Percentiles rank a stretch among this genome's conserved stretches.
Evolutionary conservation across 2,329 filamentous ascomycete species (phyloP).

Genomic region (Drechslera avenae): DNA sequence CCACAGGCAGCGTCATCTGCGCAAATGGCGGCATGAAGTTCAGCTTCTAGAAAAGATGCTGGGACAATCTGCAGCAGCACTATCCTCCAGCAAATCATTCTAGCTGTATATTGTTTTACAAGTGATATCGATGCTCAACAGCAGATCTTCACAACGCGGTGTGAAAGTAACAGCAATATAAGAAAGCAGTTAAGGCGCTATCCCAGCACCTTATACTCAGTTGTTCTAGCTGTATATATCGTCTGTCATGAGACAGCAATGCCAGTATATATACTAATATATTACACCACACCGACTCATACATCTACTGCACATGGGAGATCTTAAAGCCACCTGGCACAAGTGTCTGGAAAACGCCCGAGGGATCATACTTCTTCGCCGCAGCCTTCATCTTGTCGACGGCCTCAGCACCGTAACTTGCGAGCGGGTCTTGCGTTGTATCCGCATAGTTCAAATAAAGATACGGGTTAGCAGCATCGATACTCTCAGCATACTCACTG

Average conservation of each 20-base stretch:
- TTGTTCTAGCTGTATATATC: no score
- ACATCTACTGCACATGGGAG: slow-evolving; percentile 13
- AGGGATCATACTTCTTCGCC: slow-evolving; percentile 29
- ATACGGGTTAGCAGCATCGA: slow-evolving; percentile 30
- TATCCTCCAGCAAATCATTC: no score
- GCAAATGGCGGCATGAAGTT: slow-evolving; percentile 75
- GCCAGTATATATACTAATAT: no score
- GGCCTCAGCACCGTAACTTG: slow-evolving; percentile 26
- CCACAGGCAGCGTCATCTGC: slow-evolving; percentile 78
- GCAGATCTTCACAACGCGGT: no score
- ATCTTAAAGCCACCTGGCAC: slow-evolving; percentile 40
- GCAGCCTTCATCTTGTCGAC: slow-evolving; percentile 29
- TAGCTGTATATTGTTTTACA: no score
- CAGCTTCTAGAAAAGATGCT: slow-evolving; percentile 24
- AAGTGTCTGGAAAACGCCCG: slow-evolving; percentile 30
- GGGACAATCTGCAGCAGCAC: background rate
- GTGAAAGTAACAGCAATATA: no score
- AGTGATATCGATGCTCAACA: no score
- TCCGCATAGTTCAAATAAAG: slow-evolving; percentile 45
- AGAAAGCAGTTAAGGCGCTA: no score
- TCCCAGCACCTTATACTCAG: no score
- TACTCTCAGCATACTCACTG: slow-evolving; percentile 23
- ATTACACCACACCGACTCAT: background rate
- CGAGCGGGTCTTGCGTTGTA: slow-evolving; percentile 24
- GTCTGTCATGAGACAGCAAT: no score